Evolutionary conservation across 108 stramenopile species (phyloP).

Genomic region (Skeletonema menzelii): DNA sequence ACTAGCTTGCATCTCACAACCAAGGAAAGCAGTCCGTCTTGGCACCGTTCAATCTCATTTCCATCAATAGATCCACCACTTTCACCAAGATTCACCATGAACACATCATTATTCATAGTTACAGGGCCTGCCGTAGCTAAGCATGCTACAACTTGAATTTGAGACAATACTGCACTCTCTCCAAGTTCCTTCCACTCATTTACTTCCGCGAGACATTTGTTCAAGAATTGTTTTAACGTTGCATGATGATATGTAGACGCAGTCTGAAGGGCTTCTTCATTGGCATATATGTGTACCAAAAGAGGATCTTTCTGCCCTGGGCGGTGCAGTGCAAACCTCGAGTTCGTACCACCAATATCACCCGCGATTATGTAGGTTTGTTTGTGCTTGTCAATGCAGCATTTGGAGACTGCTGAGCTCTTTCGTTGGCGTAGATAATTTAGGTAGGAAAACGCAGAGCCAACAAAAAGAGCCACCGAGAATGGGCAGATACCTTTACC

Average conservation of each 20-base stretch:
- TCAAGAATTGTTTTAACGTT: slow-evolving; percentile 68
- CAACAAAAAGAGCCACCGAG: background rate
- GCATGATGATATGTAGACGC: slow-evolving; percentile 50
- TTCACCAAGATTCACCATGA: slow-evolving; percentile 80
- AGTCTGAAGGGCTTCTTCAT: slow-evolving; percentile 47
- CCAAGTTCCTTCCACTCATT: slow-evolving; percentile 33
- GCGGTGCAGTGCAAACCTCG: slow-evolving; percentile 73
- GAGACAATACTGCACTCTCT: slow-evolving; percentile 12
- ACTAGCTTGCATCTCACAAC: slow-evolving; percentile 78
- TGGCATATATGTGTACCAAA: slow-evolving; percentile 56
- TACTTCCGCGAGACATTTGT: slow-evolving; percentile 58
- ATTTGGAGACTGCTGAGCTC: background rate
- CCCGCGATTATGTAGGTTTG: slow-evolving; percentile 73
- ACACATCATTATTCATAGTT: slow-evolving; percentile 63
- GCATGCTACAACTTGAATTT: slow-evolving; percentile 67
- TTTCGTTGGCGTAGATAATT: background rate
- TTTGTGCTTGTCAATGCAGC: background rate
- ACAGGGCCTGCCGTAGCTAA: slow-evolving; percentile 95
- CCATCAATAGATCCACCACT: slow-evolving; percentile 65
- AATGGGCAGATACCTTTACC: background rate
- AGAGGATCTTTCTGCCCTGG: slow-evolving; percentile 47
- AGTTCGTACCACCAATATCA: slow-evolving; percentile 93
- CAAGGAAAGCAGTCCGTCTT: slow-evolving; percentile 26
- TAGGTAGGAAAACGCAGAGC: background rate
- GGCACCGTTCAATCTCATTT: slow-evolving; percentile 56